phyloP scores from a whole-genome alignment of 2,329 filamentous ascomycete genomes.

The Bipolaris gigantea region DNA sequence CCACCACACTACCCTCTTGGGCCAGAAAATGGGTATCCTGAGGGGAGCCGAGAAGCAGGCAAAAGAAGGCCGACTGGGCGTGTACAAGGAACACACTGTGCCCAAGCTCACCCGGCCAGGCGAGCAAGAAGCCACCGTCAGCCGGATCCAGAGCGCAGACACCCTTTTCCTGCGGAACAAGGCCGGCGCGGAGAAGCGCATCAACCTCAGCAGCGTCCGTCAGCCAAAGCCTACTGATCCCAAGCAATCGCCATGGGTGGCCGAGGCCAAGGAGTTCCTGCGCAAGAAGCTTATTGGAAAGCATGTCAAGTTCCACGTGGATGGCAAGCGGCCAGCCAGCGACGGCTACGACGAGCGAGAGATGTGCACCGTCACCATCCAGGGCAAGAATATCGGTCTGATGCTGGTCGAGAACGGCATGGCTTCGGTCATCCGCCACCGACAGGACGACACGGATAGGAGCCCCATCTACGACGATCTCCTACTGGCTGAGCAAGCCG shows the following conservation, averaged over 20 bases:
- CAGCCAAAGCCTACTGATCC: conserved; percentile 88
- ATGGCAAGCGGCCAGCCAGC: conserved; percentile 85
- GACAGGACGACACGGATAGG: conserved; percentile 90
- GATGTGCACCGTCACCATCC: conserved; percentile 82
- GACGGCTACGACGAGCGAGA: conserved; percentile 94
- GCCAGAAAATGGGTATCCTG: conserved; percentile 81
- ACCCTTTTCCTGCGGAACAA: conserved; percentile 86
- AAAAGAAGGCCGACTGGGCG: conserved; percentile 71
- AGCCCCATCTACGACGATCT: conserved; percentile 93
- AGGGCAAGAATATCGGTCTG: conserved; percentile 84
- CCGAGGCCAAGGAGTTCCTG: conserved; percentile 94
- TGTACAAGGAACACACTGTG: conserved; percentile 80
- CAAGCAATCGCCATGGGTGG: conserved; percentile 82
- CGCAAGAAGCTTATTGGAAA: conserved; percentile 95
- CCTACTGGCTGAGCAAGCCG: conserved; percentile 74
- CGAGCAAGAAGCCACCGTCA: conserved; percentile 79
- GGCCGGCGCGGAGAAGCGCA: conserved; percentile 80
- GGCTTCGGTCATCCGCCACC: conserved; percentile 90
- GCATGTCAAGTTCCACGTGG: conserved; percentile 84
- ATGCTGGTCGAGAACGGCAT: conserved; percentile 89
- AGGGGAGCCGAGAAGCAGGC: conserved; percentile 85
- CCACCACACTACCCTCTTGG: conserved; percentile 91
- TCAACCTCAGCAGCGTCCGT: conserved; percentile 89
- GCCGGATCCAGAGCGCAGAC: conserved; percentile 84
- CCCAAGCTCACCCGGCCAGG: conserved; percentile 62